Base-by-base conservation (phyloP, 352 stramenopile species). In the Blastocystis sp. region DNA sequence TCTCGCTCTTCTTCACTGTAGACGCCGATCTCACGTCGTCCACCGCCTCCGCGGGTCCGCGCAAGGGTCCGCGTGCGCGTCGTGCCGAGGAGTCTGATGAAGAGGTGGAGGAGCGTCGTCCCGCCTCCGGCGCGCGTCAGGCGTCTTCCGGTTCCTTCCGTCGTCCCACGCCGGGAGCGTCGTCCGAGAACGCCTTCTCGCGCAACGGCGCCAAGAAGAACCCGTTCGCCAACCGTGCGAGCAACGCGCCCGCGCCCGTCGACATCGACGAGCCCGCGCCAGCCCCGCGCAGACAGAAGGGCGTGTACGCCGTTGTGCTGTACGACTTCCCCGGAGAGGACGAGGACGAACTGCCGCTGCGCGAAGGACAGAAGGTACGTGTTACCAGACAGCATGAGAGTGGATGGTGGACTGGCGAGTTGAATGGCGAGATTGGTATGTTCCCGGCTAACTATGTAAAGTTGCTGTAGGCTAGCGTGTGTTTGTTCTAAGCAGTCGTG, bases 361-460 rank as follows among this genome's bases (percentile, higher is more conserved):
- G 63, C 41, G 67, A 80, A 39, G 79, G 79, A 50, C 74, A 89
- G 63, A 80, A 89, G 67, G 79, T 89, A 24, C 67, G 67, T 79
- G 79, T 89, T 16, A 80, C 67, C 19, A 35, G 67, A 37, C 79
- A 89, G 59, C 79, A 89, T 45, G 59, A 76, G 26, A 80, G 63
- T n/a, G 79, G 79, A 37, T 89, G 79, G 79, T 89, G 79, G 79
- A 89, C 79, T 3, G 79, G 79, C 31, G 79, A 89, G 79, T 69
- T 77, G 19, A 77, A 77, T 37, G 79, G 79, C 1, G 66, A 78
- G 26, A 45, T 80, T 45, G 79, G 79, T 19, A 77, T 89, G n/a
- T 89, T 89, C 79, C 79, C 79, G 33, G 79, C 79, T 16, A 89
- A 74, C 16, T 89, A 89, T 79, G 79, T 89, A 26, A 71, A 89